Conservation (phyloP, 2,329 filamentous ascomycete species). For the Fusarium pseudoanthophilum region DNA sequence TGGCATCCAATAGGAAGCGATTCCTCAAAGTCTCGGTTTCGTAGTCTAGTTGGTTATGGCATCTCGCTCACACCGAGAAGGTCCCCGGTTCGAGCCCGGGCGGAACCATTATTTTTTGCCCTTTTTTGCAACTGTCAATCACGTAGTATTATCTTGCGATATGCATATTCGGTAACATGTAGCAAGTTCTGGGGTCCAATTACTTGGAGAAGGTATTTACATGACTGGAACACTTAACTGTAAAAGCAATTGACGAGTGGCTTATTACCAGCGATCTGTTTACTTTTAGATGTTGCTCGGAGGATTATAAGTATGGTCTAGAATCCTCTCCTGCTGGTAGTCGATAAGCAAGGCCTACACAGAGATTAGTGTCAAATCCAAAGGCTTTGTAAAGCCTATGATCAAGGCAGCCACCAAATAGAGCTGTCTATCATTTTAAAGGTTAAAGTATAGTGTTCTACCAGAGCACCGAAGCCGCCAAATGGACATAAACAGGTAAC, state of each 20-base stretch:
- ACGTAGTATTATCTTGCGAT: not conserved
- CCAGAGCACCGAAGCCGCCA: too few species aligned
- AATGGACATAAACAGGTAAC: too few species aligned
- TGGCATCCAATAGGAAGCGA: not conserved
- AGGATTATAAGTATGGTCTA: not conserved
- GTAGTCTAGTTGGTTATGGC: slow-evolving; percentile 34
- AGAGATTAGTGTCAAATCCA: too few species aligned
- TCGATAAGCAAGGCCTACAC: not conserved
- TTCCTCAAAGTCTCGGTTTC: not conserved
- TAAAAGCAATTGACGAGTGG: rapidly evolving
- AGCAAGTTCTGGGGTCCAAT: too few species aligned
- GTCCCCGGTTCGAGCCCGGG: slow-evolving; percentile 31
- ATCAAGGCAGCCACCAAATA: too few species aligned
- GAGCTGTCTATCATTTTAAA: too few species aligned
- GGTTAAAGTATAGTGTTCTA: too few species aligned
- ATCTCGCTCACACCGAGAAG: slow-evolving; percentile 34
- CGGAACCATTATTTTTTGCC: slow-evolving; percentile 19
- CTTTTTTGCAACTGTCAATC: too few species aligned
- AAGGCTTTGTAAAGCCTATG: not conserved
- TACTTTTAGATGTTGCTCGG: not conserved
- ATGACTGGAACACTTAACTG: rapidly evolving
- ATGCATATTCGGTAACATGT: too few species aligned
- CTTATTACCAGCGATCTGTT: not conserved
- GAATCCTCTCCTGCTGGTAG: not conserved
- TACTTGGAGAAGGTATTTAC: not conserved